phyloP scores from a whole-genome alignment of 805 yeast species.

The Ogataea haglerorum region DNA sequence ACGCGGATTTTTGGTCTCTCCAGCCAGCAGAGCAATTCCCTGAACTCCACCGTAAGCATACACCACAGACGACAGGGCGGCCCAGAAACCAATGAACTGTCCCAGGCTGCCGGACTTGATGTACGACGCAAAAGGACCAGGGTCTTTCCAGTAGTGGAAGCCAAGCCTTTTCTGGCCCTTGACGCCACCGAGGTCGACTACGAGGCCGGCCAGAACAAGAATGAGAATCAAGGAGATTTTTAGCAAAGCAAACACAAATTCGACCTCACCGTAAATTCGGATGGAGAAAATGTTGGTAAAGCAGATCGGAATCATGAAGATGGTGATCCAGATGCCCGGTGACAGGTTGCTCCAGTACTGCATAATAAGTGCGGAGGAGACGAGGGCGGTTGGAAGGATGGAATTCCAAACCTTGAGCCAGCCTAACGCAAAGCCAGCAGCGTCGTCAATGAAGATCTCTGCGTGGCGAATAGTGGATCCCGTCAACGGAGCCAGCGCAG shows the following conservation, averaged over 20 bases:
- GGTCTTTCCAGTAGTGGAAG: constrained; percentile 34
- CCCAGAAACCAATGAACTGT: constrained; percentile 36
- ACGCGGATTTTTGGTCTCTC: constrained; percentile 24
- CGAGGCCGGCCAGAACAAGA: constrained; percentile 47
- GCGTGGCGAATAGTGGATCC: constrained; percentile 47
- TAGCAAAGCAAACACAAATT: constrained; percentile 59
- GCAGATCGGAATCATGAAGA: constrained; percentile 43
- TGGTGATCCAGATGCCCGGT: constrained; percentile 55
- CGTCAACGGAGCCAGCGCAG: constrained; percentile 52
- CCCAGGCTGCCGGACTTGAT: constrained; percentile 49
- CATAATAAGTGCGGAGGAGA: constrained; percentile 54
- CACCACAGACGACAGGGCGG: constrained; percentile 55
- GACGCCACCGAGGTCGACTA: constrained; percentile 60
- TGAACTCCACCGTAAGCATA: constrained; percentile 56
- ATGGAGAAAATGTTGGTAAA: constrained; percentile 47
- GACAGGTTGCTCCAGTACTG: constrained; percentile 54
- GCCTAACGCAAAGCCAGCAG: constrained; percentile 57
- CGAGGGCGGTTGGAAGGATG: constrained; percentile 52
- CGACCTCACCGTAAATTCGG: constrained; percentile 45
- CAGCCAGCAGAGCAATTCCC: constrained; percentile 24
- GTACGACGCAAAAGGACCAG: constrained; percentile 45
- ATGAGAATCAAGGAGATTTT: constrained; percentile 62
- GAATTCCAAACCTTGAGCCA: constrained; percentile 41
- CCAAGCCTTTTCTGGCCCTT: constrained; percentile 42
- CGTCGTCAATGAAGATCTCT: constrained; percentile 35